Evolutionary conservation across 257 asterid genomes (phyloP).

Genomic region (Solanum phureja): DNA sequence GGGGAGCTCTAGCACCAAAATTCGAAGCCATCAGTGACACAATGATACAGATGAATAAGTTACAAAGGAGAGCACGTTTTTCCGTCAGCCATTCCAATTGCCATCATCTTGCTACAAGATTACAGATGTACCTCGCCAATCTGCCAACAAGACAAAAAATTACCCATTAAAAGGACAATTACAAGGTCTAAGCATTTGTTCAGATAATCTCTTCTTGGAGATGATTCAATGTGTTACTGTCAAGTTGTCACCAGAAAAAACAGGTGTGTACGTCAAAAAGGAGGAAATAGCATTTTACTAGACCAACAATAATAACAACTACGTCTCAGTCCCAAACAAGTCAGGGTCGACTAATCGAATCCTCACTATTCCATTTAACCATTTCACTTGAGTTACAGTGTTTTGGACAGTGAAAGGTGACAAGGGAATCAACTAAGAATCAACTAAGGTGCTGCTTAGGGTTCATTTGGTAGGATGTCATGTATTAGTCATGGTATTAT

Average conservation of each 20-base stretch:
- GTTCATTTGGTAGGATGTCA: neutral
- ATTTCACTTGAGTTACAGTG: neutral
- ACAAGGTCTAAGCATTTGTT: neutral
- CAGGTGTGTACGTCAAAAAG: neutral
- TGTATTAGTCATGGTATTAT: neutral
- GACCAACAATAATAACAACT: neutral
- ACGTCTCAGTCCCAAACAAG: neutral
- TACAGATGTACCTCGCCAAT: neutral
- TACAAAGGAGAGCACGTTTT: neutral
- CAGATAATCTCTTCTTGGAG: neutral
- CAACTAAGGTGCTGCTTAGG: neutral
- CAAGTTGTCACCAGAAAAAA: neutral
- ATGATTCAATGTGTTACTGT: neutral
- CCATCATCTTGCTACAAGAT: neutral
- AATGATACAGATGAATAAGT: neutral
- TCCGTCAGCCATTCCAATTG: neutral
- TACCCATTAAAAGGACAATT: neutral
- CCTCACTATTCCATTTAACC: neutral
- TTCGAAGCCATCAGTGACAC: constrained; percentile 15
- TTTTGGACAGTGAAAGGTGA: no score
- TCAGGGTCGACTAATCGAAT: neutral
- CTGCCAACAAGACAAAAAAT: neutral
- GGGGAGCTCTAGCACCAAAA: constrained; percentile 3
- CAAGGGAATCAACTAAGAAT: neutral
- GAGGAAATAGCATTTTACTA: neutral